Conservation (phyloP, 2,329 filamentous ascomycete genomes). For the Calonectria honghensis region DNA sequence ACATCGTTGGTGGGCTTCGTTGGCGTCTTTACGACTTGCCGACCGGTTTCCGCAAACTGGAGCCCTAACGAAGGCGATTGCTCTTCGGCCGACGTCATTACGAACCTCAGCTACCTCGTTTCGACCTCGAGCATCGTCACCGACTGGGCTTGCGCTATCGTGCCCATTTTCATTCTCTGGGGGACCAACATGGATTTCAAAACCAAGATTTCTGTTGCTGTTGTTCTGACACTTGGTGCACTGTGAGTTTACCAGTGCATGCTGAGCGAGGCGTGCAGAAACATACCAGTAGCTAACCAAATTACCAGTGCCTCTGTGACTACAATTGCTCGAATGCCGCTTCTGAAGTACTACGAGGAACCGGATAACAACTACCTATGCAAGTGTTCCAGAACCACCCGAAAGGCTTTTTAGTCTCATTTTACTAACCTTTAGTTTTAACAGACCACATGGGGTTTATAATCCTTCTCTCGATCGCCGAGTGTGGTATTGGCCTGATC, state of each 20-base stretch:
- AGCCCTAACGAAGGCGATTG: background rate
- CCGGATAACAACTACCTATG: conserved; percentile 10
- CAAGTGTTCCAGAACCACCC: background rate
- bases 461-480: background rate
- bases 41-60: background rate
- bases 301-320: background rate
- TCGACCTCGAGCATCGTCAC: conserved; percentile 4
- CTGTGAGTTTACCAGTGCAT: background rate
- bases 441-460: conserved; percentile 6
- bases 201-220: background rate
- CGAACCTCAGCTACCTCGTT: conserved; percentile 1
- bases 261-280: background rate
- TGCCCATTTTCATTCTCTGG: conserved; percentile 12
- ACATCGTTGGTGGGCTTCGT: conserved; percentile 4
- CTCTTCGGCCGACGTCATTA: conserved; percentile 1
- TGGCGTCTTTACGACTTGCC: background rate
- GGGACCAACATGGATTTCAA: background rate
- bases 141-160: conserved; percentile 6
- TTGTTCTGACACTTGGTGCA: background rate
- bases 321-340: conserved; percentile 7
- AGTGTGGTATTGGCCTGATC: conserved; percentile 1
- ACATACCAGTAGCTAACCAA: background rate
- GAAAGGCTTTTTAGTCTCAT: background rate
- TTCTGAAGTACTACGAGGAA: background rate
- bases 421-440: background rate